Conservation (phyloP, 208 protist genomes). For the Acanthamoeba lugdunensis region DNA sequence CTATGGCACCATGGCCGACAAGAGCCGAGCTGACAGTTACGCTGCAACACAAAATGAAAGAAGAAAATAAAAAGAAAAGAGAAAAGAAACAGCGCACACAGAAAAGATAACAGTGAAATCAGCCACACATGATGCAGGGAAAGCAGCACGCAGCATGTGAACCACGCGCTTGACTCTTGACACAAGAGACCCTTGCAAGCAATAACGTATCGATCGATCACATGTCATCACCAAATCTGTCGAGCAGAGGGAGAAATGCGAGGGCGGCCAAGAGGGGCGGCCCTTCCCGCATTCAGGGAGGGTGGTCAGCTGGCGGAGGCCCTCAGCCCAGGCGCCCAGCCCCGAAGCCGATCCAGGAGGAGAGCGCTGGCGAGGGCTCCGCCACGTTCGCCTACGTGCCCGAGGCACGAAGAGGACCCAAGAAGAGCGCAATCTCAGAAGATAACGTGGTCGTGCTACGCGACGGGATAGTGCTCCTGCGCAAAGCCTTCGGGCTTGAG, state of each 20-base stretch:
- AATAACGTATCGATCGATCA: too few species aligned
- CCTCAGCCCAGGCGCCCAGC: neutral
- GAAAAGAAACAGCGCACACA: too few species aligned
- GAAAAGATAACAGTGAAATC: too few species aligned
- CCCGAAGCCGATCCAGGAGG: neutral
- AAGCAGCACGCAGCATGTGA: too few species aligned
- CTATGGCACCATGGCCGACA: neutral
- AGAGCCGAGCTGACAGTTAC: too few species aligned
- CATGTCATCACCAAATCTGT: neutral
- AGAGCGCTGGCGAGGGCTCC: neutral
- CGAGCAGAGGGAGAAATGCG: neutral
- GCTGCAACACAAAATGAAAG: too few species aligned
- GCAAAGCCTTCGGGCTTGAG: constrained; percentile 5
- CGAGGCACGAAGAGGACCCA: neutral
- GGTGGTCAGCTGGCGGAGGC: neutral
- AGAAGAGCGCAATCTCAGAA: neutral
- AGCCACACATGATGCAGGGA: too few species aligned
- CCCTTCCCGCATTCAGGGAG: constrained; percentile 10
- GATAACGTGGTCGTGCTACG: neutral
- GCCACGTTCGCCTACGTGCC: neutral
- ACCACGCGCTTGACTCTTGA: too few species aligned
- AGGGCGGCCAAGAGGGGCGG: neutral
- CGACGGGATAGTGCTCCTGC: constrained; percentile 1
- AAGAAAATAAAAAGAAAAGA: too few species aligned
- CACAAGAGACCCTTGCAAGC: too few species aligned